phyloP scores from a whole-genome alignment of 495 filamentous ascomycete species.

The Tuber umbilicatum region DNA sequence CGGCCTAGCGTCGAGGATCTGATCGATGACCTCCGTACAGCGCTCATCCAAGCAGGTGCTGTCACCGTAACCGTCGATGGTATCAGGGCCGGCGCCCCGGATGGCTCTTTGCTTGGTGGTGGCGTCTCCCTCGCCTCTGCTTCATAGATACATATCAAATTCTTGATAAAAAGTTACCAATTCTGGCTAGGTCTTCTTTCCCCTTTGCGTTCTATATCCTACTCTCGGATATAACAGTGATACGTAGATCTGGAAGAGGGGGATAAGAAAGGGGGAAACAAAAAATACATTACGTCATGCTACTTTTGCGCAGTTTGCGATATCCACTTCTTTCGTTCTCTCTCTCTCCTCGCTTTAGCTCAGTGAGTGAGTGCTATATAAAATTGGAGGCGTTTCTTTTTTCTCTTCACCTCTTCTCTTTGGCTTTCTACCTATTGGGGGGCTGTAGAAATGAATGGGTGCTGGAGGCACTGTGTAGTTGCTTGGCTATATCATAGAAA shows the following conservation, averaged over 20 bases:
- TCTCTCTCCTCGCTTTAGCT: not conserved
- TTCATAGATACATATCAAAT: constrained; percentile 5
- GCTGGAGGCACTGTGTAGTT: not conserved
- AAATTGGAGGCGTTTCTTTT: not conserved
- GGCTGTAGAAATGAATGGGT: not conserved
- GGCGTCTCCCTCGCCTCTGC: constrained; percentile 5
- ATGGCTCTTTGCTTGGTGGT: constrained; percentile 16
- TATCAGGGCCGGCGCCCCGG: constrained; percentile 53
- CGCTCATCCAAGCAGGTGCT: constrained; percentile 87
- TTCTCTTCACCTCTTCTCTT: not conserved
- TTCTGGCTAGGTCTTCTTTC: not conserved
- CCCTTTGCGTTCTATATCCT: not conserved
- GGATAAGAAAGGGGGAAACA: not conserved
- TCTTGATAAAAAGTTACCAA: not conserved
- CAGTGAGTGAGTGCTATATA: not conserved
- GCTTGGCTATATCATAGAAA: not conserved
- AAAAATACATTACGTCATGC: not conserved
- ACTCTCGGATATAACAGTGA: not conserved
- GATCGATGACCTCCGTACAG: constrained; percentile 83
- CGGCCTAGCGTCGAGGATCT: constrained; percentile 60
- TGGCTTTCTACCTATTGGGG: not conserved
- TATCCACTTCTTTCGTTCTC: not conserved
- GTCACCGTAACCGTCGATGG: constrained; percentile 76
- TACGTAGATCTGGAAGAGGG: not conserved
- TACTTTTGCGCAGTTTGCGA: not conserved